Base-by-base conservation (phyloP, 2,329 filamentous ascomycete species). In the Botrytis deweyae region DNA sequence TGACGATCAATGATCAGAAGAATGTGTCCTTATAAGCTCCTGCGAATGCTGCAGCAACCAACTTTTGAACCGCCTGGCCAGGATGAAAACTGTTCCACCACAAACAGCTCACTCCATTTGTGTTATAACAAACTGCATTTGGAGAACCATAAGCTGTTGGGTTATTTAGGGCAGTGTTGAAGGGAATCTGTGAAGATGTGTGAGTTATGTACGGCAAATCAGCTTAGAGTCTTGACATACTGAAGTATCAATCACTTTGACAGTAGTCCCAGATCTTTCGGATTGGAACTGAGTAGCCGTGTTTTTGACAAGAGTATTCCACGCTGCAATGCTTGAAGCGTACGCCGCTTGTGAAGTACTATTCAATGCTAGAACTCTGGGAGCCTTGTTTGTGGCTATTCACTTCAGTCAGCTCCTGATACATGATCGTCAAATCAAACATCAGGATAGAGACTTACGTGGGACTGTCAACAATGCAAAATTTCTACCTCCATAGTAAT, bases 401-500 rank as follows among this genome's bases (percentile, higher is more conserved):
- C 20, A n/a, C 29, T 22, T 16, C 7, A 18, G 22, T 67, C 46
- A 67, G 4, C 40, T 33, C 3, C 7, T 20, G 33, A 52, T 25
- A 3, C 22, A n/a, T 2, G 12, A 8, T 49, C 6, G 0, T 8
- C 14, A 20, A 9, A 38, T 36, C 2, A 25, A 38, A n/a, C 3
- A 10, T 1, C 20, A 40, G 3, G 10, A 55, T 18, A 46, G 18
- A 59, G n/a, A 67, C 70, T 59, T 75, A 40, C 83, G 81, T 0
- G 87, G 86, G 2, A 87, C 85, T 73, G 83, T 84, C 65, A 88
- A 71, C 61, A 88, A 81, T 5, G 84, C 79, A 75, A 88, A 88
- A 44, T 84, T 86, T 72, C 85, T 81, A 8, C 82, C 85, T 0
- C 86, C 86, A 8, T 82, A 81, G 18, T 82, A 76, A 71, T 86